Evolutionary conservation across 2,329 filamentous ascomycete species (phyloP), one percentile per base, ranked within the genome.

Genomic region (Aspergillus jensenii): DNA sequence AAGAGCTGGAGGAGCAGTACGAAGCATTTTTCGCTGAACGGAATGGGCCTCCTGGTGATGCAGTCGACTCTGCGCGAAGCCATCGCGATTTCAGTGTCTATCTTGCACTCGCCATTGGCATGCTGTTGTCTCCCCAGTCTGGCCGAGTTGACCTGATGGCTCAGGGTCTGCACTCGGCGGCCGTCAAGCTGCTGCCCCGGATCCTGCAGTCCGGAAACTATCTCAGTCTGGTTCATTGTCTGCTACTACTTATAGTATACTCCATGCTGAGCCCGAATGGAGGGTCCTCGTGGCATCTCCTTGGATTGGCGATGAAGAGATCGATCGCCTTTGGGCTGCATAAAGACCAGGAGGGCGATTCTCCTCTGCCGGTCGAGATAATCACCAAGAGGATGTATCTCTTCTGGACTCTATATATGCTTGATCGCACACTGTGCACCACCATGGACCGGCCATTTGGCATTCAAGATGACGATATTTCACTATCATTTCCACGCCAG

Each of bases 251-350:
- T 35, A 56, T 66, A 9, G 15, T 70, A 9, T 66, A 69, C 45
- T 68, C 69, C 5, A 60, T 65, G 41, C 52, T 65, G 12, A 64
- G 55, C 40, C 53, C 65, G 2, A 47, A 50, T 3, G 69, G 68
- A 21, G 69, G 70, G 3, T 71, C 70, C 6, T 63, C 68, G 2
- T 72, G 69, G 70, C 70, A 71, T 48, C 50, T 71, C 19, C 41
- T 70, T 15, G 69, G 68, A 12, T 49, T 71, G n/a, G 68, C 68
- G n/a, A 65, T 71, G 63, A 65, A 67, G 25, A 68, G 65, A 45
- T 68, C 63, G 25, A 66, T 72, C 39, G 62, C 66, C 1, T 64
- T 66, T 35, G 57, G 68, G 14, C 59, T 71, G 31, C 68, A 71
- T 50, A 66, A 65, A 31, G 68, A 71, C 8, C 56, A 59, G 2